Base-by-base conservation (phyloP, 192 early-diverging fungal genomes). In the Allomyces macrogynus region DNA sequence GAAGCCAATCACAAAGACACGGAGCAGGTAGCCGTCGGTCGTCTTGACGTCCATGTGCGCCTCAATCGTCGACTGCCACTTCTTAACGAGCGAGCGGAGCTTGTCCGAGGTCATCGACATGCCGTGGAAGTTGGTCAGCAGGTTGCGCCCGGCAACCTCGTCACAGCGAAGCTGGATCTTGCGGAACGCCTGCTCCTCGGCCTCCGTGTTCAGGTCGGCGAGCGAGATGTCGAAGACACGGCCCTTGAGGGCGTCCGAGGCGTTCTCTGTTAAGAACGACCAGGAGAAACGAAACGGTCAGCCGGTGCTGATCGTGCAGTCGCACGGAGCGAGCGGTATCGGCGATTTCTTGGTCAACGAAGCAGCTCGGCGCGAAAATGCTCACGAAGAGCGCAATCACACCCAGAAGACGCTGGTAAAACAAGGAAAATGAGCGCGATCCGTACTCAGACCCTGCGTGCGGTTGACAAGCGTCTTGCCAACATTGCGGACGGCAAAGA, bases 391-490 rank as follows among this genome's bases (percentile, higher is more conserved):
- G 32, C 4, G 7, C 32, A 40, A 40, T 40, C 32, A 7, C 32
- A 8, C 4, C 32, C 3, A 40, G 32, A 40, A 40, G 8, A 40
- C 32, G 32, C 32, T 7, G 32, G n/a, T 7, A 7, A 27, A 27
- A 40, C 32, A 8, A 40, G 32, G 8, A 40, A 40, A 40, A 40
- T 7, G 32, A 40, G 32, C 7, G 32, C 7, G 65, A 64, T 75
- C 77, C 81, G 82, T 90, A 86, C 89, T 91, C 75, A 96, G 81
- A 83, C 96, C 96, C 86, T 96, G 93, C 81, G 91, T 96, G 69
- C 96, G 91, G 92, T 99, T 99, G 81, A 97, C 96, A 65, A 99
- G 86, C 70, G 96, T 99, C 87, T 99, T 99, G 72, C 96, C 96
- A 67, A 91, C 86, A 70, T 90, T 81, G 73, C 94, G 90, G 68